Base-by-base conservation (phyloP, 257 asterid genomes). In the Osmanthus fragrans region DNA sequence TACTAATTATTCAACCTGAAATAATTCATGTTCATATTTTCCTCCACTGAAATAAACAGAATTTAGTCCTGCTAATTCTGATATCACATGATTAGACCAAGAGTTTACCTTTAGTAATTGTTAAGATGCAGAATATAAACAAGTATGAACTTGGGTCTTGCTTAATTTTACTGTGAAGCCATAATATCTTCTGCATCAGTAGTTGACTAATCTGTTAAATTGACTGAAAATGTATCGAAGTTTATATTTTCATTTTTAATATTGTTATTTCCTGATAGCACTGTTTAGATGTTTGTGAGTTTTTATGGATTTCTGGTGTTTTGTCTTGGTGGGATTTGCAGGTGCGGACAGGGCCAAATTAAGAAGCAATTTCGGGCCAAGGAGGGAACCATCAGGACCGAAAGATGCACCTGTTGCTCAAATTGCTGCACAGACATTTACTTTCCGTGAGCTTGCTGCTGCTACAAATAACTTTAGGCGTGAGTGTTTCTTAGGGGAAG, bases 401-500 rank as follows among this genome's bases (percentile, higher is more conserved):
- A 95, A 89, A 81, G 96, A 91, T 80, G 74, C 84, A 56, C 92
- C 97, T 0, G 90, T 81, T 70, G n/a, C n/a, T 80, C 98, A 92
- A 88, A 96, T 96, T 86, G 92, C 97, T 71, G 96, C 99, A 12
- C 97, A 92, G 72, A 96, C 90, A 18, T 96, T 92, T 81, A 96
- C 98, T 65, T 96, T 96, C 60, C 98, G 97, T 12, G 99, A 93
- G 90, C 87, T 96, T 70, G 99, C 97, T 54, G 88, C 87, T 71
- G 99, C 94, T 19, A 92, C 99, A 27, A 87, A 88, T 85, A 96
- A 90, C 80, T 96, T 96, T 83, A 85, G 89, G 90, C 90, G 88
- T 1, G 99, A 96, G 70, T 92, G 96, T 79, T 92, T 93, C 85
- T 71, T 96, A 78, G 99, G 99, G 7, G 99, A 96, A 80, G 99